Base-by-base conservation (phyloP, 176 grass and related monocot species). In the Oryza glumipatula region DNA sequence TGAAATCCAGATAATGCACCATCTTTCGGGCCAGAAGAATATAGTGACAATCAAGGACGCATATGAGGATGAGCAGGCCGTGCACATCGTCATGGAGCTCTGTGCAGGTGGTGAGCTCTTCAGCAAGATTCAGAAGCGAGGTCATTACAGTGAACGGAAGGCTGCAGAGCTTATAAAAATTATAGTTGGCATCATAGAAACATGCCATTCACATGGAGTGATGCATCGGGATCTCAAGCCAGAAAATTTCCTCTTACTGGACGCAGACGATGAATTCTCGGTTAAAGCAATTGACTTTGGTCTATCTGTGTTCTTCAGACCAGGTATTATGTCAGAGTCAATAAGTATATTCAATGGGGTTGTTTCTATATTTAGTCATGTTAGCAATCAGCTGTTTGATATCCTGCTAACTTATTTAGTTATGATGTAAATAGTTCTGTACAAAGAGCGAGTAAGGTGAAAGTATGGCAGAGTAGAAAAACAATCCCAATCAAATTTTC, bases 1-100 rank as follows among this genome's bases (percentile, higher is more conserved):
- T 76, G 94, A 96, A 89, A 93, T 96, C 46, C 91, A 91, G 77
- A 91, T 96, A 76, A 91, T 96, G 89, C 91, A 93, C 41, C 87
- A 93, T 68, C 83, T 93, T 69, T 83, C 94, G 6, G 91, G 89
- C 30, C 87, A 91, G 43, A 87, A 91, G 67, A 91, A 96, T 80
- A 72, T 93, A 46, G 91, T 96, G 46, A 84, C 67, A 6, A 96
- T 96, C 86, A 96, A 96, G 75, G 91, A 90, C 21, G 82, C 52
- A 16, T 96, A 88, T 2, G 94, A 96, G 91, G 91, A 96, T 61
- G 51, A 72, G 33, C 51, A 24, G 41, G 87, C 64, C 3, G 91
- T 96, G 66, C 86, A 96, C 80, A 93, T 96, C 12, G 84, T 96
- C 47, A 96, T 96, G 94, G 91, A 96, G 84, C 86, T 91, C 9